Conservation (phyloP, 768 basidiomycete species). For the Psilocybe azurescens region DNA sequence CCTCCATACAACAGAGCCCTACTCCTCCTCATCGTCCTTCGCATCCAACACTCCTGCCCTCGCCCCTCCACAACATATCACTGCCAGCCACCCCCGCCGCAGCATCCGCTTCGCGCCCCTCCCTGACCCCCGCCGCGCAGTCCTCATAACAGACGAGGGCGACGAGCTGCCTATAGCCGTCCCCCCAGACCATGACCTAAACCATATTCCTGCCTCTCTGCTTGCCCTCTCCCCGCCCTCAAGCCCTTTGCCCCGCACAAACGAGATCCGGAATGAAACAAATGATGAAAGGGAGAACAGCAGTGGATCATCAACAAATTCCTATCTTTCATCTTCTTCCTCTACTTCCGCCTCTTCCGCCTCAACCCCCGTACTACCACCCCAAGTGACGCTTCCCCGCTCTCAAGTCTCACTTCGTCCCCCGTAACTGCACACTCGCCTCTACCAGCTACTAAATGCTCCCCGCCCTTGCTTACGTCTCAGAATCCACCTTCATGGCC, state of each 20-base stretch:
- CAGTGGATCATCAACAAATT: slow-evolving; percentile 22
- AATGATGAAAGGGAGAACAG: slow-evolving; percentile 13
- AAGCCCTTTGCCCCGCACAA: neutral
- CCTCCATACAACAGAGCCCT: too few relatives aligned
- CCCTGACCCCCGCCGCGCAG: slow-evolving; percentile 71
- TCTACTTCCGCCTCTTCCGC: slow-evolving; percentile 23
- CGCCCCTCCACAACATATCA: neutral
- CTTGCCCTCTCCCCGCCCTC: slow-evolving; percentile 10
- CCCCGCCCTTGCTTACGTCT: slow-evolving; percentile 7
- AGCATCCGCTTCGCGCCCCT: slow-evolving; percentile 86
- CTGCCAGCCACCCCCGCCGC: slow-evolving; percentile 14
- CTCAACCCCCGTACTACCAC: slow-evolving; percentile 25
- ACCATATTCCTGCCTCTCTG: slow-evolving; percentile 28
- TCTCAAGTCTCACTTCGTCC: slow-evolving; percentile 30
- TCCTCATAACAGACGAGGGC: slow-evolving; percentile 46
- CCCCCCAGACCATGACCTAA: slow-evolving; percentile 19
- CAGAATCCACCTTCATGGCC: slow-evolving; percentile 27
- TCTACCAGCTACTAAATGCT: slow-evolving; percentile 15
- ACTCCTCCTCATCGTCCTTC: slow-evolving; percentile 11
- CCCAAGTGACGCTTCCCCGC: slow-evolving; percentile 30
- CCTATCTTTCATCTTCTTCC: slow-evolving; percentile 31
- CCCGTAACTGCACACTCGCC: slow-evolving; percentile 23
- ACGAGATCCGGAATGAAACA: neutral
- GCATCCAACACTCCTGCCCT: neutral
- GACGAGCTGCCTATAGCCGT: slow-evolving; percentile 41